Conservation (phyloP, 139 green algal species). For the Chlamydomonas eustigma region DNA sequence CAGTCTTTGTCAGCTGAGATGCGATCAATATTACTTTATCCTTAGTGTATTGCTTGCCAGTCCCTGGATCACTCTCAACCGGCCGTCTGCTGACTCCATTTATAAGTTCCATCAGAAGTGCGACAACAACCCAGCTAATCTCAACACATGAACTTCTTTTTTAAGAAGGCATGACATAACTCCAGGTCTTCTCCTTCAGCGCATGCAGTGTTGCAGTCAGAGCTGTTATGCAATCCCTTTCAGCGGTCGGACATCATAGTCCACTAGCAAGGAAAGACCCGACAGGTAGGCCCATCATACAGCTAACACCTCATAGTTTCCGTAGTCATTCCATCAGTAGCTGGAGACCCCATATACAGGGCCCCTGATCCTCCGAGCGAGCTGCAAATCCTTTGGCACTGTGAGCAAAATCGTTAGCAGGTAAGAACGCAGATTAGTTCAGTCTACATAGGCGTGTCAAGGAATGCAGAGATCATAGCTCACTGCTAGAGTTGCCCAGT, state of each 20-base stretch:
- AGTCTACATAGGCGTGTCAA: not conserved
- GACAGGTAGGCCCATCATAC: too few species aligned
- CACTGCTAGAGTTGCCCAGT: not conserved
- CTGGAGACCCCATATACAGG: constrained; percentile 69
- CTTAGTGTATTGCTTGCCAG: too few species aligned
- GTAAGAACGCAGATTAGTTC: not conserved
- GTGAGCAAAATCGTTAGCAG: constrained; percentile 9
- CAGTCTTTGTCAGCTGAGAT: too few species aligned
- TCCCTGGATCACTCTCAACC: too few species aligned
- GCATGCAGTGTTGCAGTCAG: not conserved
- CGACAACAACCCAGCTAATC: too few species aligned
- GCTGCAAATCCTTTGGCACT: constrained; percentile 94
- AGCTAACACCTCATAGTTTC: too few species aligned
- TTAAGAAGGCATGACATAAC: not conserved
- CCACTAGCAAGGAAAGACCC: not conserved
- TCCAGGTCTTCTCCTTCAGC: not conserved
- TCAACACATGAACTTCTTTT: not conserved
- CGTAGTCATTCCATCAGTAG: constrained; percentile 7
- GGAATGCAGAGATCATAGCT: not conserved
- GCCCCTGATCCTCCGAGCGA: constrained; percentile 81
- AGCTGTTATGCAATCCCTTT: not conserved
- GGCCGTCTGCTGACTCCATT: too few species aligned
- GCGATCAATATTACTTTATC: too few species aligned
- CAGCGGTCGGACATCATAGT: not conserved
- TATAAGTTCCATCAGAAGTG: too few species aligned